Base-by-base conservation (phyloP, 2,329 filamentous ascomycete genomes). In the Gyromitra esculenta region DNA sequence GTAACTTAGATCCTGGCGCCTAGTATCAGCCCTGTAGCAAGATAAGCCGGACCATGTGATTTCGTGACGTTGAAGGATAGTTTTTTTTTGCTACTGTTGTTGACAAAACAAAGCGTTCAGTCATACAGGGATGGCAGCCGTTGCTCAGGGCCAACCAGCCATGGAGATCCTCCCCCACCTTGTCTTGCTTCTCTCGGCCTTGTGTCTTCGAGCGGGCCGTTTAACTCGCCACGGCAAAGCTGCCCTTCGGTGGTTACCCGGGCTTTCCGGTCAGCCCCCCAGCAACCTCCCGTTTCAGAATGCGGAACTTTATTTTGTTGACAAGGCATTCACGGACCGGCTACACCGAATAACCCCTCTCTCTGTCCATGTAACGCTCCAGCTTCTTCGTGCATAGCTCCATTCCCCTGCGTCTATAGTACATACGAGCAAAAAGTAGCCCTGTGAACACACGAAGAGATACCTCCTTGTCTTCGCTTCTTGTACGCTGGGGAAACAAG, bases 221-320 rank as follows among this genome's bases (percentile, higher is more conserved):
- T 70, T 37, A 43, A 48, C 56, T 68, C 64, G 35, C 56, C 41
- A 62, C 43, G 31, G 64, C 8, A 21, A 9, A 43, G 25, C 43
- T 67, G 35, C 50, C 39, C 57, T 21, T 62, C 62, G 56, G 72
- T 69, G 60, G 72, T 75, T 75, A 75, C 72, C 75, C 63, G 54
- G 75, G 60, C 71, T 59, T 74, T 63, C 50, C 59, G 56, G 70
- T 70, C 63, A 69, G 57, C 45, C 69, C 64, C 73, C 67, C 68
- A 76, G 68, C 68, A 73, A 67, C 74, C 74, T 67, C 63, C 70
- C 70, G 64, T 64, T 76, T 77, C 72, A 68, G 56, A 69, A 77
- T 74, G 62, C 37, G 75, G 75, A 77, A 77, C 64, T 77, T 70
- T 77, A 77, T 77, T 77, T 77, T 77, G 71, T 77, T 77, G 75